Base-by-base conservation (phyloP, 192 early-diverging fungal species). In the Geranomyces variabilis region DNA sequence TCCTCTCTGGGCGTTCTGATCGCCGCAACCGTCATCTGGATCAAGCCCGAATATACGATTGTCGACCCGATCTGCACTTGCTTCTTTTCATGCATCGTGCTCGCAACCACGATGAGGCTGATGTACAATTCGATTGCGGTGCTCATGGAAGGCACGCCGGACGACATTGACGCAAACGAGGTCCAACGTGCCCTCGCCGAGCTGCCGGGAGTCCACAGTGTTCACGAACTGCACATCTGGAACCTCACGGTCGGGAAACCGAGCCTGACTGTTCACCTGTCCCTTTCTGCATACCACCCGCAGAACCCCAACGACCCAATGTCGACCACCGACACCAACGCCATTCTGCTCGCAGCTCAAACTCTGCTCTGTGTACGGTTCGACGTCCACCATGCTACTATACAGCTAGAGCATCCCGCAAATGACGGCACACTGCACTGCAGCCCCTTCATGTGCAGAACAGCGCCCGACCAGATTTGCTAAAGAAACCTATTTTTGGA, bases 21-120 rank as follows among this genome's bases (percentile, higher is more conserved):
- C 55, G 91, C 92, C 0, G 85, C 92, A 0, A 80, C 90, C 9
- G 70, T 92, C 45, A 81, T 94, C 28, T 75, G 71, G 56, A 75
- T 89, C 68, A 79, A 84, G 45, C 90, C 90, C 8, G 63, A 71
- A 14, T 64, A 74, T 34, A 86, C 85, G 17, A 83, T 86, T 69
- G 85, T 93, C 34, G 92, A 94, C 70, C 93, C 93, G 0, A 62
- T 93, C n/a, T 93, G 92, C 79, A 93, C 92, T 4, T 92, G 93
- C 68, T 33, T 92, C 26, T 94, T 94, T 72, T 91, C 92, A 0
- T 73, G 88, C 41, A 71, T 93, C 45, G 92, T 93, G 26, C 77
- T 93, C 24, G 77, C 71, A 13, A 92, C 92, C 12, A 93, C 93
- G 0, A 74, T 88, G 17, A 74, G 80, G 9, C 66, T 93, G 8